Evolutionary conservation across 306 rosid genomes (phyloP).

Genomic region (Inga leiocalycina): DNA sequence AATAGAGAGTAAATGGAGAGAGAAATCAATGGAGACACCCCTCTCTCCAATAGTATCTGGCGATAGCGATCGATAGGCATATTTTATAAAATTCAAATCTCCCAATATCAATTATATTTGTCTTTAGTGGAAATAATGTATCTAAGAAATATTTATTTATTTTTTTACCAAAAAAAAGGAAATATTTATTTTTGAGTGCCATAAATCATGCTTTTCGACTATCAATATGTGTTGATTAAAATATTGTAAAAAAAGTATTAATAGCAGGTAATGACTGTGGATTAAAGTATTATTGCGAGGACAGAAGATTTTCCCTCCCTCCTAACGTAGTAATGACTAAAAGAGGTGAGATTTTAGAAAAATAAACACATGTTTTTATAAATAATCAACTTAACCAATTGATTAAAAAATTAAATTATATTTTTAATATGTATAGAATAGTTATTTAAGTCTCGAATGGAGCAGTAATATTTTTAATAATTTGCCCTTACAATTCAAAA

Average conservation of each 20-base stretch:
- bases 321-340: too few relatives aligned
- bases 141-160: not conserved
- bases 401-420: too few relatives aligned
- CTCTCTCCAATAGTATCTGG: not conserved
- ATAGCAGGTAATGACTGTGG: not conserved
- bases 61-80: not conserved
- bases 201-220: not conserved
- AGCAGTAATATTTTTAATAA: too few relatives aligned
- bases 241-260: not conserved
- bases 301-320: not conserved
- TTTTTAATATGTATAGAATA: too few relatives aligned
- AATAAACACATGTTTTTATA: too few relatives aligned
- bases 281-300: not conserved
- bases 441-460: too few relatives aligned
- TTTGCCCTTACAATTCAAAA: too few relatives aligned
- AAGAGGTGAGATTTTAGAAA: too few relatives aligned
- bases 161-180: not conserved
- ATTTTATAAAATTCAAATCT: not conserved
- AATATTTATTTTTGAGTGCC: not conserved
- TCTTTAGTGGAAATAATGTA: not conserved
- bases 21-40: too few relatives aligned
- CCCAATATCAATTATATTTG: not conserved
- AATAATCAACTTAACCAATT: too few relatives aligned
- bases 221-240: not conserved
- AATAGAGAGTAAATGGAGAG: too few relatives aligned